A percentile compares a stretch with the other conserved stretches of the same genome.
Conservation (phyloP, 2,329 filamentous ascomycete species). For the Cercospora brassicicola region DNA sequence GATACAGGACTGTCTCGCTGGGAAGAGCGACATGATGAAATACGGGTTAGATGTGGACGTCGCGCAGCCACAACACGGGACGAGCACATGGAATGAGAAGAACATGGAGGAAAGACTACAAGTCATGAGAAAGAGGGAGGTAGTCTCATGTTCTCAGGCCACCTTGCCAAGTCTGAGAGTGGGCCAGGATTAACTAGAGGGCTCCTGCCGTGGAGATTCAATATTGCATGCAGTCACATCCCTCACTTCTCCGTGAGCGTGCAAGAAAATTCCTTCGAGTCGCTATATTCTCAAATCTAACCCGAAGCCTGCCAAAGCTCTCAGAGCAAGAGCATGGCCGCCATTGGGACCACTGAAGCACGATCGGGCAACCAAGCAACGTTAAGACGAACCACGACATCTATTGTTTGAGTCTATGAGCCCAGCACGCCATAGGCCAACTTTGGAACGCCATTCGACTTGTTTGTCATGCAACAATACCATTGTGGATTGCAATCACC, state of each 20-base stretch:
- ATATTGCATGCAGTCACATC: neutral
- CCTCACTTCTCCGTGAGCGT: neutral
- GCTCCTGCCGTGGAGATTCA: neutral
- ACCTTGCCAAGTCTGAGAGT: neutral
- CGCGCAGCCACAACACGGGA: neutral
- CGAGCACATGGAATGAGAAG: neutral
- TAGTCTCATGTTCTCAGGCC: neutral
- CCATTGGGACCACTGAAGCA: too few relatives aligned
- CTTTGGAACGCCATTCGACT: neutral
- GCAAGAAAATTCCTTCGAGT: too few relatives aligned
- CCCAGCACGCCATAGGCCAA: neutral
- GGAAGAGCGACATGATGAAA: neutral
- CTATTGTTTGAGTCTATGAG: neutral
- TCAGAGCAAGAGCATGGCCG: too few relatives aligned
- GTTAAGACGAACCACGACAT: neutral
- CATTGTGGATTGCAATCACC: neutral
- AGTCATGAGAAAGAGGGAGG: neutral
- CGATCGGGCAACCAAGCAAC: too few relatives aligned
- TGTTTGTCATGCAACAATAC: neutral
- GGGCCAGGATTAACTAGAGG: neutral
- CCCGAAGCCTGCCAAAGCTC: too few relatives aligned
- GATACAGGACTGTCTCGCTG: neutral
- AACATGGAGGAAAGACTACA: neutral
- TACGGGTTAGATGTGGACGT: neutral
- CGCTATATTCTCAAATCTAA: too few relatives aligned